Evolutionary conservation across 352 stramenopile genomes (phyloP).

Genomic region (Blastocystis sp.): DNA sequence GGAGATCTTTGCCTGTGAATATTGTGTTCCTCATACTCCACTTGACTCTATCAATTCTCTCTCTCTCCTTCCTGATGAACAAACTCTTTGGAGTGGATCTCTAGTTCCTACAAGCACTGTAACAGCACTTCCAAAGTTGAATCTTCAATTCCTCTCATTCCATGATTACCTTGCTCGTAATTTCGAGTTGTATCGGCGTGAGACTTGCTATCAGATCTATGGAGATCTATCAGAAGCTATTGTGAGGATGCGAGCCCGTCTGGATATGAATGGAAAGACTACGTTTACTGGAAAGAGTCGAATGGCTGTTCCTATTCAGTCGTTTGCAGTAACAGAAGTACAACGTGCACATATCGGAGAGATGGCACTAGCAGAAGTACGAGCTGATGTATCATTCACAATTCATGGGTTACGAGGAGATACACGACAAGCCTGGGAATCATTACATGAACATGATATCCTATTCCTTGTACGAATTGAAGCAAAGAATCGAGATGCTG

Average conservation of each 20-base stretch:
- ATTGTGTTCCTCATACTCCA: conserved; percentile 60
- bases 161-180: conserved; percentile 84
- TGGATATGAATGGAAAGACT: conserved; percentile 65
- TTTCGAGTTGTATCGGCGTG: conserved; percentile 80
- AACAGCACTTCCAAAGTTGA: conserved; percentile 84
- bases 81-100: conserved; percentile 77
- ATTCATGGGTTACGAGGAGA: conserved; percentile 70
- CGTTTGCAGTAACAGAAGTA: conserved; percentile 72
- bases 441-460: conserved; percentile 81
- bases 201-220: conserved; percentile 78
- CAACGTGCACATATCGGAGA: conserved; percentile 81
- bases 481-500: conserved; percentile 71
- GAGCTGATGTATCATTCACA: conserved; percentile 78
- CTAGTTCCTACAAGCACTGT: conserved; percentile 65
- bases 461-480: conserved; percentile 83
- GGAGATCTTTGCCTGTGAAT: conserved; percentile 59
- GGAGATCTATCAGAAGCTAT: conserved; percentile 78
- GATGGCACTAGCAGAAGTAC: conserved; percentile 73
- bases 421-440: conserved; percentile 78
- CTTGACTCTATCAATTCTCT: conserved; percentile 68
- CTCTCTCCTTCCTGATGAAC: conserved; percentile 75
- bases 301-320: conserved; percentile 67
- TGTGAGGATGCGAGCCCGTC: conserved; percentile 67
- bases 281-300: conserved; percentile 67
- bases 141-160: conserved; percentile 85